Base-by-base conservation (phyloP, 2,329 filamentous ascomycete genomes). In the Fusarium neocosmosporiellum region DNA sequence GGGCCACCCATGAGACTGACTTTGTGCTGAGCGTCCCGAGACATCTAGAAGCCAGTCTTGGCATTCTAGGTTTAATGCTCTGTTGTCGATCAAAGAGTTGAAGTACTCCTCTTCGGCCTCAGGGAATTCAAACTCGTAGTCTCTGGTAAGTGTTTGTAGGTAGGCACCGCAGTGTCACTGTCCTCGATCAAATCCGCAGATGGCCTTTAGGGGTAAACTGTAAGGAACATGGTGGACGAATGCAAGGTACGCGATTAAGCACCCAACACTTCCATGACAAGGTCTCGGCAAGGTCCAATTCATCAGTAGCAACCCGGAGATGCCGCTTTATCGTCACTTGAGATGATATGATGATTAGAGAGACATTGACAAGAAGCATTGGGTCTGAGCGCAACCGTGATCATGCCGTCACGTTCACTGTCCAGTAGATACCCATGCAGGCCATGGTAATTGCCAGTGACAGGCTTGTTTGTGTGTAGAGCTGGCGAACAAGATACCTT, bases 11-110 rank as follows among this genome's bases (percentile, higher is more conserved):
- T 34, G 24, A 43, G 33, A 43, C 43, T 60, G 34, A 43, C 24
- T 70, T 53, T 55, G 37, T 18, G 29, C 43, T 37, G 34, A 62
- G 36, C 29, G 24, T 66, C 50, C 37, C 59, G 59, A 66, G 59
- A 66, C 64, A 63, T 57, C 59, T 37, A 57, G 59, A 62, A 62
- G 53, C 64, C 22, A 10, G 29, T 7, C 22, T 31, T 46, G 48
- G 46, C 16, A 37, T 46, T 58, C 22, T 66, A 20, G 59, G 24
- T 39, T 57, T 61, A 10, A 33, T 57, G 20, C n/a, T 54, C 31
- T 14, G 31, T 24, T 54, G 39, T 46, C 24, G 48, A 57, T 46
- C 29, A 36, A 31, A 29, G 8, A 13, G 14, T 37, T 43, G 11
- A 61, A 53, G 50, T 60, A 27, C 14, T 41, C 16, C 6, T n/a